Evolutionary conservation across 2,329 filamentous ascomycete species (phyloP).

Genomic region (Ploettnerulaceae sp.): DNA sequence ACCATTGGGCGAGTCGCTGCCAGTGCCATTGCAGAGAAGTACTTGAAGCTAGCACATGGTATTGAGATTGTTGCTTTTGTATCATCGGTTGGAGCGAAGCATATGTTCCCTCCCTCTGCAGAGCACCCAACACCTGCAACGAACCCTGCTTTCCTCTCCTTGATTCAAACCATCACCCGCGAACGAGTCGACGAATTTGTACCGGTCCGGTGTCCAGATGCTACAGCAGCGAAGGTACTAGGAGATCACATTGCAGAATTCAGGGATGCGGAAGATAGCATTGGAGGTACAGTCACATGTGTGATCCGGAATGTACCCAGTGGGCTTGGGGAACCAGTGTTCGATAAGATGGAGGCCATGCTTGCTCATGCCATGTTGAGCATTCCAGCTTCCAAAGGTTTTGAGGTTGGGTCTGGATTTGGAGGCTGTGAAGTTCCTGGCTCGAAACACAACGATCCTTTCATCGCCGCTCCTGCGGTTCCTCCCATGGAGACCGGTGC

Average conservation of each 20-base stretch:
- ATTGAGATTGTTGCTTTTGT: constrained; percentile 91
- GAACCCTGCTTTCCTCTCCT: constrained; percentile 72
- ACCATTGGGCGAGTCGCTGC: constrained; percentile 91
- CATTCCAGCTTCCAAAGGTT: constrained; percentile 92
- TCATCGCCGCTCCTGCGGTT: constrained; percentile 50
- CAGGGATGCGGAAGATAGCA: constrained; percentile 77
- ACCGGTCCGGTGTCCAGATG: constrained; percentile 83
- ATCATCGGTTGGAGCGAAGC: constrained; percentile 73
- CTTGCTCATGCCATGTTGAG: constrained; percentile 92
- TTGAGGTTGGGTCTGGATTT: constrained; percentile 93
- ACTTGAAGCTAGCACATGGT: constrained; percentile 72
- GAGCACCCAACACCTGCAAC: constrained; percentile 64
- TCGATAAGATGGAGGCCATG: constrained; percentile 90
- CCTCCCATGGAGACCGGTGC: constrained; percentile 43
- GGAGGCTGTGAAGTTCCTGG: constrained; percentile 80
- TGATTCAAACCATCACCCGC: constrained; percentile 69
- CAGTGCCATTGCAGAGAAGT: constrained; percentile 90
- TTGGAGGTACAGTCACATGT: constrained; percentile 91
- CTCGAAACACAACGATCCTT: constrained; percentile 88
- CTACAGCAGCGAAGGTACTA: constrained; percentile 63
- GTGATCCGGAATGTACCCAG: constrained; percentile 81
- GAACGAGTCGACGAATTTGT: constrained; percentile 74
- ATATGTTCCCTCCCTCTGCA: constrained; percentile 68
- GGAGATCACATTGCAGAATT: constrained; percentile 72
- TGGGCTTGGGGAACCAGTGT: constrained; percentile 87